Percentiles rank a stretch among this genome's conserved stretches.
Conservation (phyloP, 148 eudicot species). For the Rhododendron kiyosumense region DNA sequence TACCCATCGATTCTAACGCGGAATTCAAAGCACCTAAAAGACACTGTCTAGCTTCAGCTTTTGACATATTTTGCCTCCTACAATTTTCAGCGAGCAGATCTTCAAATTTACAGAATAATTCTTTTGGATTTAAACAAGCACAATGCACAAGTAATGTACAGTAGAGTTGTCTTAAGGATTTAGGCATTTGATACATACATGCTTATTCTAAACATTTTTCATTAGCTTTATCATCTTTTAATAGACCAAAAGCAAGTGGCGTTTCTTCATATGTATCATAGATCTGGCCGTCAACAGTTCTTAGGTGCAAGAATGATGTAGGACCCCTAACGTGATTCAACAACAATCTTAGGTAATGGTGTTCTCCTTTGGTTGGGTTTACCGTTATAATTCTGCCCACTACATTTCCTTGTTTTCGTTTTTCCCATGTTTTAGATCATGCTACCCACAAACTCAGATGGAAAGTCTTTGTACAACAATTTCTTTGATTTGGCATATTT, state of each 20-base stretch:
- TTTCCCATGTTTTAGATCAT: not conserved
- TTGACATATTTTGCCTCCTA: not conserved
- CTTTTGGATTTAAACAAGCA: not conserved
- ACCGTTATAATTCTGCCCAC: not conserved
- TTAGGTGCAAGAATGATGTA: not conserved
- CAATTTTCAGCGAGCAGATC: too few relatives aligned
- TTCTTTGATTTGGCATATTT: not conserved
- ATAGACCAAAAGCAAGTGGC: not conserved
- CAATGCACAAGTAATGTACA: not conserved
- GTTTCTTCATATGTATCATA: not conserved
- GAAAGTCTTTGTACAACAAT: not conserved
- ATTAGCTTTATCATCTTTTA: not conserved
- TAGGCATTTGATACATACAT: not conserved
- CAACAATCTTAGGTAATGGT: not conserved
- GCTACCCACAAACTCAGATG: not conserved
- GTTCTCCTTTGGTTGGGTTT: not conserved
- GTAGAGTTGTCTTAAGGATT: not conserved
- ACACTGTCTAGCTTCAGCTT: not conserved
- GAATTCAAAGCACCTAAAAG: not conserved
- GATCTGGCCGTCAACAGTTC: rapidly evolving
- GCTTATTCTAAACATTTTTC: not conserved
- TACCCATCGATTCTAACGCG: not conserved
- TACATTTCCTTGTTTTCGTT: not conserved
- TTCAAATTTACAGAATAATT: not conserved
- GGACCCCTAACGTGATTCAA: not conserved